Base-by-base conservation (phyloP, 1,284 basidiomycete species). In the Boletus smithii region DNA sequence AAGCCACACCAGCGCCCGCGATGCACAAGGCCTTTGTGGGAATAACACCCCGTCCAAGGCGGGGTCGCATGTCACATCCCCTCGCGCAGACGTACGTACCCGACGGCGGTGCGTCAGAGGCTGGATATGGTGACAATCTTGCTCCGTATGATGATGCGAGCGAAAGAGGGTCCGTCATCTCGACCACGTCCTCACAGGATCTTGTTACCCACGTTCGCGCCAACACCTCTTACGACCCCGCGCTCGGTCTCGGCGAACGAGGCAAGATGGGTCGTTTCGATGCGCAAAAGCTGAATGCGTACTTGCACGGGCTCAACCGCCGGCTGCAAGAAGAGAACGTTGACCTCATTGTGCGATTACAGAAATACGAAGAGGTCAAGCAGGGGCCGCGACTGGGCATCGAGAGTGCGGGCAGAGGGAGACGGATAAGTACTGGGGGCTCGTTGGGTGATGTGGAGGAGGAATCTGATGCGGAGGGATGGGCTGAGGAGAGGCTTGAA, bases 211-310 rank as follows among this genome's bases (percentile, higher is more conserved):
- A 89, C 58, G 81, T 79, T 26, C 81, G 86, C 8, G 85, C 81
- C 32, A 93, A 93, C 58, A 87, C 87, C 13, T 91, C 88, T 8
- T 89, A 92, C 53, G 88, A 90, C 60, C 85, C 86, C 30, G 75
- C 83, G 5, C 79, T 87, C 62, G 85, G 84, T 8, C 79, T 85
- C 45, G 82, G 80, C 72, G 77, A 55, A 75, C 80, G 32, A 67
- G 76, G 51, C 79, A 79, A 41, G 74, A 81, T 54, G 78, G 79
- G 83, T 10, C 73, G 87, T 22, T 91, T 92, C 67, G 88, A 93
- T 63, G 85, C 85, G 3, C 75, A 75, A 10, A 93, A 91, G 66
- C 66, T 93, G 55, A 91, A 92, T 54, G 75, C 76, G 7, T 93
- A 92, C 63, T 63, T 93, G 57, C 86, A 92, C 65, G 82, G 85